These are phyloP conservation scores for Claviceps paspali DNA, from an alignment of 2,329 filamentous ascomycete species.

Conservation along the genomic window DNA sequence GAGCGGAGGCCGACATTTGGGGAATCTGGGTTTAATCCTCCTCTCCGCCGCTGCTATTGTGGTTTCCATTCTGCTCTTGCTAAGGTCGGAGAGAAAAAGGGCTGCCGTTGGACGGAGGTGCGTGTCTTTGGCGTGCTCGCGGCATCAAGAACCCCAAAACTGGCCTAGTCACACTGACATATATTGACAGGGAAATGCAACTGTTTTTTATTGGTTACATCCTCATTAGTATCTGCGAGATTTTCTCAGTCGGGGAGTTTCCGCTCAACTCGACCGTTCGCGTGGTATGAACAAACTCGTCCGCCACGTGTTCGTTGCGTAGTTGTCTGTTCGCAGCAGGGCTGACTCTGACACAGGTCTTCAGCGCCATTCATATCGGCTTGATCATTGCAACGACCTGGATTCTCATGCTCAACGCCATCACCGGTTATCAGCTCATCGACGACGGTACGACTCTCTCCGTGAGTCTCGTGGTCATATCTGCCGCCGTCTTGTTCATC, in stretches of 20 bases:
- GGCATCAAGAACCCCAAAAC: too few relatives aligned
- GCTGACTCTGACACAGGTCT: constrained; percentile 49
- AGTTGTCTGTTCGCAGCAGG: too few relatives aligned
- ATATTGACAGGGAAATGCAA: constrained; percentile 94
- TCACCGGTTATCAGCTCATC: constrained; percentile 84
- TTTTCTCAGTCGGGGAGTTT: constrained; percentile 87
- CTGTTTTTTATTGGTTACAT: constrained; percentile 78
- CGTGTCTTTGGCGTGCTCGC: too few relatives aligned
- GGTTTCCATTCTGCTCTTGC: constrained; percentile 50
- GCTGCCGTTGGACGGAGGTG: constrained; percentile 89
- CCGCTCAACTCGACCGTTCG: constrained; percentile 57
- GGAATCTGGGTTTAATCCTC: constrained; percentile 87
- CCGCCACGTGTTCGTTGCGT: too few relatives aligned
- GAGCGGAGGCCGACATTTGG: constrained; percentile 48
- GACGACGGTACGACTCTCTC: constrained; percentile 87
- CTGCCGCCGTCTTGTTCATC: constrained; percentile 59
- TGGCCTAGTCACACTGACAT: too few relatives aligned
- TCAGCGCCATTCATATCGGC: constrained; percentile 80
- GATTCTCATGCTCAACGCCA: constrained; percentile 81
- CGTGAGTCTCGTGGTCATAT: constrained; percentile 56
- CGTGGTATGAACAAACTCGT: constrained; percentile 51
- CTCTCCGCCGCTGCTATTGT: constrained; percentile 64
- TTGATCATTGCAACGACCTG: constrained; percentile 78
- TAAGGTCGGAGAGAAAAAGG: constrained; percentile 74
- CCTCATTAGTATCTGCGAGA: constrained; percentile 82